Base-by-base conservation (phyloP, 176 grass and related monocot species). In the Oryza meridionalis region DNA sequence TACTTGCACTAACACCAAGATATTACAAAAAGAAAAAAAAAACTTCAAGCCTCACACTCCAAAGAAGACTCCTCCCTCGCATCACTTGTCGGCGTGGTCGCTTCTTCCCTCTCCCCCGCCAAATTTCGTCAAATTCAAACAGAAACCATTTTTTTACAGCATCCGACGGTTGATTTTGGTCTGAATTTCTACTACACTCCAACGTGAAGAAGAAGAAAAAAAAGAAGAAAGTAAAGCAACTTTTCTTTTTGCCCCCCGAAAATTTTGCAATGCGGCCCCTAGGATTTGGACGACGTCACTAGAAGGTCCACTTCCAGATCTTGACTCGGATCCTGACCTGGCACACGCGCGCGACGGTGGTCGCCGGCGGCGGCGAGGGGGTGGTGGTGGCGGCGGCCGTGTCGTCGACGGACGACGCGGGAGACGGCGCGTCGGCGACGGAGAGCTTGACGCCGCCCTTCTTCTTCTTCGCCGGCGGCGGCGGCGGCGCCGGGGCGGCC, bases 291-390 rank as follows among this genome's bases (percentile, higher is more conserved):
- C 35, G 59, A 38, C 25, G 59, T 40, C n/a, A 85, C 70, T 89
- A 94, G 90, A 99, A 92, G 79, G 91, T 94, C 97, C 97, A 99
- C 91, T 96, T 99, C 97, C 97, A 96, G 97, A 96, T 99, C 93
- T 96, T 99, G 84, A 99, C 73, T 70, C 93, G 90, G 84, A 96
- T 89, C 89, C 92, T 96, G 81, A 99, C 97, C 67, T 92, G 75
- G 79, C 97, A 99, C 65, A 50, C 70, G 31, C 87, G 88, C 50
- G 88, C 70, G 79, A 88, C 82, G 66, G 86, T 77, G 70, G 83
- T 37, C 8, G 64, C 44, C 55, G 77, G 7, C 25, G 77, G 61
- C 50, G 88, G 61, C 37, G 92, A 27, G 22, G 86, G 81, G 47
- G 61, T 37, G 4, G 61, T 50, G 2, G 61, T 37, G n/a, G n/a